Base-by-base conservation (phyloP, 345 rosid species). In the Salix arbutifolia region DNA sequence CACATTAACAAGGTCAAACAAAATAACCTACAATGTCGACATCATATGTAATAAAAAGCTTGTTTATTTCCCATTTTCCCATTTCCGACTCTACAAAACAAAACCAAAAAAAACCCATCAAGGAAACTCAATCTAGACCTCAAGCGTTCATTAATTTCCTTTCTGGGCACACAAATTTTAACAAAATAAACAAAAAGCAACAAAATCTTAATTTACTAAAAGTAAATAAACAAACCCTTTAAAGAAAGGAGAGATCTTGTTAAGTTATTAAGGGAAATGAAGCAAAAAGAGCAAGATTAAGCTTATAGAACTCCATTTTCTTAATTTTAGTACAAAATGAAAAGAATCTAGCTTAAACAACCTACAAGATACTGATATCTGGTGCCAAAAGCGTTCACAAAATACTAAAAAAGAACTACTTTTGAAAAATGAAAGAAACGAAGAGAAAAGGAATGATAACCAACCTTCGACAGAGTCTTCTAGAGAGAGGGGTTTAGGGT, bases 401-500 rank as follows among this genome's bases (percentile, higher is more conserved):
- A 35, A 17, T 46, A 16, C 11, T 25, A 40, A 19, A 16, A 11
- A n/a, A n/a, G n/a, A n/a, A n/a, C n/a, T n/a, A n/a, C n/a, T n/a
- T n/a, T n/a, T n/a, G n/a, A 5, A 14, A n/a, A 16, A 58, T 19
- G 6, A 75, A 5, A 67, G 67, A 56, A 37, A 0, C 14, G 37
- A 18, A 58, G 12, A 17, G 14, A 26, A n/a, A 19, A 68, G 18
- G 3, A 35, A 37, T 19, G 60, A 19, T 35, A 19, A 8, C 40
- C 18, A 37, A 56, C 73, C 78, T 53, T 25, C 17, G 5, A 5
- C 23, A 8, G 40, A n/a, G 35, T 6, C 65, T 67, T 76, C 58
- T 37, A 16, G 40, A 6, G n/a, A 17, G 37, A 67, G 60, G 30
- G 78, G 66, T 68, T 76, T 76, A 67, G 78, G 78, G 78, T 76